These are phyloP conservation scores for Botrytis tulipae DNA, from an alignment of 2,329 filamentous ascomycete genomes.

Conservation along the genomic window DNA sequence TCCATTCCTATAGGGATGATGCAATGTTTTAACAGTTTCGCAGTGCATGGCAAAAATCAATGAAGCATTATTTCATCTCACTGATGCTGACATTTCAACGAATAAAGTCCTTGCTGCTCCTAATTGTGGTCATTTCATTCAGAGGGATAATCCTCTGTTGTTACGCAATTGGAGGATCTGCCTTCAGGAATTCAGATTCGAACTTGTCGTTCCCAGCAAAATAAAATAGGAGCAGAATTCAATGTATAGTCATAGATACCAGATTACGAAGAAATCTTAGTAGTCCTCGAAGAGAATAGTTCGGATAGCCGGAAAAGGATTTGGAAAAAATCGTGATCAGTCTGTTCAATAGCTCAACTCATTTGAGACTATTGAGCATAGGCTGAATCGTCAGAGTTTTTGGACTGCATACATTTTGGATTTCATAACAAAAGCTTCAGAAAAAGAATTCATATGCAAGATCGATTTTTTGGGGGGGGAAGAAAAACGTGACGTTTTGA, in stretches of 20 bases:
- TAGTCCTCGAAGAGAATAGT: neutral
- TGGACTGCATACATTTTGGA: neutral
- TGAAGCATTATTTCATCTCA: neutral
- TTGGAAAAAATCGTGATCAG: neutral
- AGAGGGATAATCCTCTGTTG: neutral
- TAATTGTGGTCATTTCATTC: neutral
- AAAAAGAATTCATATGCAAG: no score
- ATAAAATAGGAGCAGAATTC: accelerated
- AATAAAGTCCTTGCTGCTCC: neutral
- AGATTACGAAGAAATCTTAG: neutral
- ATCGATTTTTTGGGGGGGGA: no score
- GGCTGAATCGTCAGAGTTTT: neutral
- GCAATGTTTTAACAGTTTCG: neutral
- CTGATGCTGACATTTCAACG: neutral
- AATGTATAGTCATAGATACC: neutral
- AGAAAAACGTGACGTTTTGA: neutral
- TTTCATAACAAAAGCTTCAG: neutral
- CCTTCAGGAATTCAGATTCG: neutral
- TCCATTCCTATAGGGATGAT: neutral
- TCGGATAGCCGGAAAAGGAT: neutral
- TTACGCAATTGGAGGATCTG: neutral
- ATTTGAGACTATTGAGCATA: neutral
- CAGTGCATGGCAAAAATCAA: neutral
- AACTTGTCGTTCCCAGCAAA: accelerated
- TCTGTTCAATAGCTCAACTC: neutral